Evolutionary conservation across 2,329 filamentous ascomycete species (phyloP).

Genomic region (Beauveria sp.): DNA sequence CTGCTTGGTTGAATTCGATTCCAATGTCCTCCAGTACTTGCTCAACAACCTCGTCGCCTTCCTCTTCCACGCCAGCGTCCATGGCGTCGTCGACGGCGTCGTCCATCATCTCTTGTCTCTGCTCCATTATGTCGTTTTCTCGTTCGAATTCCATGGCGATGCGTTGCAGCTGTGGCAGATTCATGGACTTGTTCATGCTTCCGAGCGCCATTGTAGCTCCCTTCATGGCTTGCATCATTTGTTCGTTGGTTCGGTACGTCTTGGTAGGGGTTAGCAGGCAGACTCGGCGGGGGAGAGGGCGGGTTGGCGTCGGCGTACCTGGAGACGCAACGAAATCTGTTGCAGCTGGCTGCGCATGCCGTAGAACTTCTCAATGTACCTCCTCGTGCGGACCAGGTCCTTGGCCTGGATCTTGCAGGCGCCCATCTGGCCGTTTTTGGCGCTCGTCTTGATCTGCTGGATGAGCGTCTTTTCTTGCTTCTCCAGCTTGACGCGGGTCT

Average conservation of each 20-base stretch:
- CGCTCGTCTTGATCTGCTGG: slow-evolving; percentile 93
- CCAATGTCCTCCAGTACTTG: slow-evolving; percentile 96
- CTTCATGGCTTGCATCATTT: slow-evolving; percentile 99
- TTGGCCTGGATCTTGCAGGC: slow-evolving; percentile 98
- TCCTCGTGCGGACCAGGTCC: slow-evolving; percentile 84
- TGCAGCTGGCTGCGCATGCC: slow-evolving; percentile 96
- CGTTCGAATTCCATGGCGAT: slow-evolving; percentile 99
- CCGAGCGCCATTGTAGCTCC: slow-evolving; percentile 87
- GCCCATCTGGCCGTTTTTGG: slow-evolving; percentile 97
- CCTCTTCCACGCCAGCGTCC: slow-evolving; percentile 82
- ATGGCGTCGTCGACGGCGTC: slow-evolving; percentile 97
- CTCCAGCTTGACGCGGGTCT: slow-evolving; percentile 90
- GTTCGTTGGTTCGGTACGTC: slow-evolving; percentile 97
- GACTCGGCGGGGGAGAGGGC: not conserved
- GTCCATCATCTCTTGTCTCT: slow-evolving; percentile 99
- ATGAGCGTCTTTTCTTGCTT: slow-evolving; percentile 98
- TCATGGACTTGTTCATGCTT: slow-evolving; percentile 98
- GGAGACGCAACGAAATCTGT: slow-evolving; percentile 88
- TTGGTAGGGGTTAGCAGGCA: slow-evolving; percentile 27
- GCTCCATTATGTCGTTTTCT: slow-evolving; percentile 99
- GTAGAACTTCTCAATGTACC: slow-evolving; percentile 97
- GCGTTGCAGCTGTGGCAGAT: slow-evolving; percentile 85
- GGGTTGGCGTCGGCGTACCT: slow-evolving; percentile 46
- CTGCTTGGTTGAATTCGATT: slow-evolving; percentile 81
- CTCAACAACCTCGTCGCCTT: slow-evolving; percentile 93